Base-by-base conservation (phyloP, 495 filamentous ascomycete species). In the Niebla homalea region DNA sequence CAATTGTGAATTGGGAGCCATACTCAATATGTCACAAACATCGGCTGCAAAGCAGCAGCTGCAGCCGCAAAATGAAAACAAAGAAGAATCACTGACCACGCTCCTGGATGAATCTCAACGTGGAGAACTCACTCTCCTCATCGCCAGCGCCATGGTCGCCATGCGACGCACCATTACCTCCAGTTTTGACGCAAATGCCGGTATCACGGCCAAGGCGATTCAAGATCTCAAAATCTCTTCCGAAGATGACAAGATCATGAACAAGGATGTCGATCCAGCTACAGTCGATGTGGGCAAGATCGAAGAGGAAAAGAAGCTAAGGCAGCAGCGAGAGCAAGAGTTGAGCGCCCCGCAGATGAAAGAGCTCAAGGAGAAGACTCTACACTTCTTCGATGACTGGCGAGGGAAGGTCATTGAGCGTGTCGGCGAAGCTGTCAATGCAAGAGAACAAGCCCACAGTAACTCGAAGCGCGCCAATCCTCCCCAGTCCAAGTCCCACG, bases 361-460 rank as follows among this genome's bases (percentile, higher is more conserved):
- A 37, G 60, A 67, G 40, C 36, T 61, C 3, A 62, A 67, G 32
- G 60, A 60, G 11, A 69, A 72, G 46, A 58, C 70, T 25, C 61
- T 85, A 32, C 60, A 68, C 1, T 72, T 71, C 57, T 83, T 81
- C 57, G 80, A 85, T 47, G 71, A 76, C 35, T 87, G 83, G 83
- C 66, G 77, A 49, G 73, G 77, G 25, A 62, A 64, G 12, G 76
- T 85, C 1, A 65, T 84, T 23, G 62, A 76, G 23, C 71, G 83
- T 3, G 71, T 87, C 18, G 81, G 79, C 23, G 72, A 83, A 57
- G 74, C 79, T 7, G 74, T 85, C 36, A 84, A 85, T 53, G 72
- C 74, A 70, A 71, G 48, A 65, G 71, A 36, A 22, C 41, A 62
- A 22, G 45, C 29, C 5, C 18, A 35, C 12, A 5, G 2, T 10